A percentile compares a stretch with the other conserved stretches of the same genome.
These are phyloP conservation scores for Chlorella sorokiniana DNA, from an alignment of 139 green algal genomes.

Conservation along the genomic window DNA sequence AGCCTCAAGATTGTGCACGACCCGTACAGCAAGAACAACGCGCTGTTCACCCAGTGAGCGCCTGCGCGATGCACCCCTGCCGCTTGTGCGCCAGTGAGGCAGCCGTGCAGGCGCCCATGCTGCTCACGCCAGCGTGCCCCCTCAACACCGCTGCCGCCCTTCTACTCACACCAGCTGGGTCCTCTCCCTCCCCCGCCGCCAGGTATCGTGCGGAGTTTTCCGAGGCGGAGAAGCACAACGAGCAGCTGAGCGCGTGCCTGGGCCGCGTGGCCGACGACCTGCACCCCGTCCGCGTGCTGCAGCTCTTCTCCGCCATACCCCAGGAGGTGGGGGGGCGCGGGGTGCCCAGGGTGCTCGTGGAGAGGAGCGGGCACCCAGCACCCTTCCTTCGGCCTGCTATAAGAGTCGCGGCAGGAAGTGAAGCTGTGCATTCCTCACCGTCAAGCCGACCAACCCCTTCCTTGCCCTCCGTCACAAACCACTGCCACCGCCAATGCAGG, in stretches of 20 bases:
- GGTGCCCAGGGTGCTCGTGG: neutral
- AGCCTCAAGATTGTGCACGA: constrained; percentile 92
- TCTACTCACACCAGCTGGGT: neutral
- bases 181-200: neutral
- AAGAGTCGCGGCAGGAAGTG: too few relatives aligned
- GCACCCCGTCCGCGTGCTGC: constrained; percentile 84
- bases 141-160: neutral
- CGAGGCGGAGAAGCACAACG: constrained; percentile 69
- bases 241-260: constrained; percentile 59
- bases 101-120: neutral
- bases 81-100: neutral
- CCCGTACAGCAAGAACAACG: constrained; percentile 80
- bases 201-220: constrained; percentile 60
- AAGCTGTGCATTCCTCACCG: neutral
- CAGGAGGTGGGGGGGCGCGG: constrained; percentile 42
- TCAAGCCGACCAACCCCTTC: too few relatives aligned
- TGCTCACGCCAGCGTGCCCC: neutral
- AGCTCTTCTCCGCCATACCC: constrained; percentile 82
- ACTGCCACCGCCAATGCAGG: constrained; percentile 7
- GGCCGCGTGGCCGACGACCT: constrained; percentile 86
- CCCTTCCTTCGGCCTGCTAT: too few relatives aligned
- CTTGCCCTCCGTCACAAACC: neutral
- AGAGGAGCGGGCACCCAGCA: too few relatives aligned
- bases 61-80: neutral
- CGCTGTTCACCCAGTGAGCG: constrained; percentile 41